Evolutionary conservation across 2,329 filamentous ascomycete species (phyloP), one percentile per base, ranked within the genome.

Genomic region (Taxawa tesnikishii): DNA sequence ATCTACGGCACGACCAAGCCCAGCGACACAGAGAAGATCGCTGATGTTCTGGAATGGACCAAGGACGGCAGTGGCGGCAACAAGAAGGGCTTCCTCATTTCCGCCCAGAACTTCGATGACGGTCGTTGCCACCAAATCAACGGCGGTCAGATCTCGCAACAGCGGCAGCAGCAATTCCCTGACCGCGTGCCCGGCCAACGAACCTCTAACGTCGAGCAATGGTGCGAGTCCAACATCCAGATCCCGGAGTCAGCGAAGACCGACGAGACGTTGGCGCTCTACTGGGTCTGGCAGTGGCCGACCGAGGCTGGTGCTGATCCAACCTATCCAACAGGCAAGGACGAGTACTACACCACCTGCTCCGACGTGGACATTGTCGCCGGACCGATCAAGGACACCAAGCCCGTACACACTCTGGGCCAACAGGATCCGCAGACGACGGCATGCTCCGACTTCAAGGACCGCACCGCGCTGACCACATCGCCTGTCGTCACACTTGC

Each of bases 281-380:
- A 94, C 65, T 96, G 88, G 88, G 79, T 94, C 28, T 96, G 90
- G 90, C 80, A 93, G 55, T 98, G 85, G 83, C 78, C 79, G 3
- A 77, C 73, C 10, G 44, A 41, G 5, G 37, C 51, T 6, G 48
- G 51, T 48, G 24, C 55, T 52, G 40, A 55, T 49, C 42, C 58
- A 54, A 38, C 56, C 12, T 47, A 55, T 14, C 55, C 55, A 1
- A 43, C 68, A 7, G 58, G 58, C 40, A 67, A 67, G 40, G 62
- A 67, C 40, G 67, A 76, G 49, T 70, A 64, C 44, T 76, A 75
- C 51, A 73, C 67, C 4, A 66, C 65, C 13, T 76, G 72, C 42
- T 67, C 63, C 39, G 67, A 74, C 48, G 56, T 75, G 29, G 59
- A 65, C 24, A 53, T 70, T 25, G 56, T 63, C 42, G 33, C 31